Conservation (phyloP, 116 monocot species). For the Dioscorea cayenensis region DNA sequence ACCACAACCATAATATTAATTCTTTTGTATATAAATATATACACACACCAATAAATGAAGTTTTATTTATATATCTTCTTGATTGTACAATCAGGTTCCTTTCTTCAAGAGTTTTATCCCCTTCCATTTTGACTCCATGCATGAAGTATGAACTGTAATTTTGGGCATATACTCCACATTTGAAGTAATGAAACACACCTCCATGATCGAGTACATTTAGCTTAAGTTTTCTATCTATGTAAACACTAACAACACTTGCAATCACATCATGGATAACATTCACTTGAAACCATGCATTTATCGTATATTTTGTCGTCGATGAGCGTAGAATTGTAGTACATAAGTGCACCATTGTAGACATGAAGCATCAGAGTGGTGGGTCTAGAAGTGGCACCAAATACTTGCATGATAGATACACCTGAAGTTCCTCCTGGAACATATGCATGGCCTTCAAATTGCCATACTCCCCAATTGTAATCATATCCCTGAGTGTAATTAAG, state of each 20-base stretch:
- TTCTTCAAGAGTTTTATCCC: too few relatives aligned
- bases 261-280: too few relatives aligned
- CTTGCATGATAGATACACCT: constrained; percentile 18
- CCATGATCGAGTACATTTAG: constrained; percentile 7
- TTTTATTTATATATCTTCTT: too few relatives aligned
- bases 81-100: too few relatives aligned
- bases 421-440: constrained; percentile 21
- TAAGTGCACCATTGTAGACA: too few relatives aligned
- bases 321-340: too few relatives aligned
- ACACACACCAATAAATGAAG: too few relatives aligned
- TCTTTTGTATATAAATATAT: neutral
- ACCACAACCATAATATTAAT: neutral
- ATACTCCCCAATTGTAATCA: constrained; percentile 21
- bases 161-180: constrained; percentile 25
- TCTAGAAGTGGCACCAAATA: neutral
- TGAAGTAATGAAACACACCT: constrained; percentile 10
- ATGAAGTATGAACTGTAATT: neutral
- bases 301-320: too few relatives aligned
- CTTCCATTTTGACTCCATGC: too few relatives aligned
- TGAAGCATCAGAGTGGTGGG: neutral
- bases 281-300: too few relatives aligned
- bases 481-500: constrained; percentile 11
- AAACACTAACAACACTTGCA: constrained; percentile 4
- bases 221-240: constrained; percentile 12
- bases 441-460: constrained; percentile 29